Evolutionary conservation across 768 basidiomycete species (phyloP).

Genomic region (Suillus decipiens): DNA sequence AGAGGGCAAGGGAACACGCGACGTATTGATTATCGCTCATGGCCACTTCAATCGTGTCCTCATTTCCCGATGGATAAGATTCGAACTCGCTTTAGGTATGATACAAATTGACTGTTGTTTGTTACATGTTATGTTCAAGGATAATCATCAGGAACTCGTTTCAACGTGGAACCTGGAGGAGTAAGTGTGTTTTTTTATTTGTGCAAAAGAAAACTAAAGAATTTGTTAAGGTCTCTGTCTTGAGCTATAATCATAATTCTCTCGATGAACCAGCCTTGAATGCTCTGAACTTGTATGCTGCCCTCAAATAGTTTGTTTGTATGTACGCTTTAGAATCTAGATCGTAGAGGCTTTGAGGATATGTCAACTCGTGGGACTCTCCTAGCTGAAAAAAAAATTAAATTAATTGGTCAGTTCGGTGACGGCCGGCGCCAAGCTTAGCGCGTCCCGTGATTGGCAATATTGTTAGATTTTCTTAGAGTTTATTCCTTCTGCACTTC

Average conservation of each 20-base stretch:
- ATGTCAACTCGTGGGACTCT: not conserved
- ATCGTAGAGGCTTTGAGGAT: not conserved
- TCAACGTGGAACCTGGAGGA: constrained; percentile 84
- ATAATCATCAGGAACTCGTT: constrained; percentile 58
- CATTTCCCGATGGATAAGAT: constrained; percentile 80
- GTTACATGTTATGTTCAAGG: not conserved
- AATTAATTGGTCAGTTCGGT: constrained; percentile 8
- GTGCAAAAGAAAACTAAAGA: not conserved
- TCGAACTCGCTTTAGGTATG: constrained; percentile 61
- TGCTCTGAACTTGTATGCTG: constrained; percentile 68
- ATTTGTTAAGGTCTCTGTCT: constrained; percentile 60
- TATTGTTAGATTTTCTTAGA: constrained; percentile 15
- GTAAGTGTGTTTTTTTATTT: constrained; percentile 41
- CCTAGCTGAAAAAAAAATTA: not conserved
- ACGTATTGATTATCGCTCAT: constrained; percentile 90
- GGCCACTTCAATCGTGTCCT: constrained; percentile 78
- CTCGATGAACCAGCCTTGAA: constrained; percentile 78
- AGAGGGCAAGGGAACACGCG: constrained; percentile 63
- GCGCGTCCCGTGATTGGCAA: constrained; percentile 17
- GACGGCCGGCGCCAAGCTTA: constrained; percentile 10
- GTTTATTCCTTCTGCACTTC: constrained; percentile 16
- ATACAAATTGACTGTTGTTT: constrained; percentile 8
- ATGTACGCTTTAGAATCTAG: not conserved
- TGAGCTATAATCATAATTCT: constrained; percentile 83
- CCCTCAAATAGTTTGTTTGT: constrained; percentile 28